Conservation (phyloP, 169 alveolate genomes). For the Plasmodium ovale region DNA sequence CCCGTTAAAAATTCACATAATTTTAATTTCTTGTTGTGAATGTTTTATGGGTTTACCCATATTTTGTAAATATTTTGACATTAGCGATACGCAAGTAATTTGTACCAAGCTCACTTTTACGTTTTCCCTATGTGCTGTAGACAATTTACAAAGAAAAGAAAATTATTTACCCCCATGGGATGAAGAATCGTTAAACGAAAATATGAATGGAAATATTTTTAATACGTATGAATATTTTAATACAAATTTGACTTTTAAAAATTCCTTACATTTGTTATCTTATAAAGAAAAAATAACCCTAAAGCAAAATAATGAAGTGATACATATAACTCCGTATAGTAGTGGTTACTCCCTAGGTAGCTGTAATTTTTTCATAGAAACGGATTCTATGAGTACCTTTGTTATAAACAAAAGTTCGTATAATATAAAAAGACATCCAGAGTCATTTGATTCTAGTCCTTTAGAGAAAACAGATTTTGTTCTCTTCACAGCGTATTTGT, state of each 20-base stretch:
- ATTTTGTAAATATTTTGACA: slow-evolving; percentile 65
- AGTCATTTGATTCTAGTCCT: slow-evolving; percentile 22
- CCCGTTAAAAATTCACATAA: slow-evolving; percentile 72
- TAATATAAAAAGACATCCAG: slow-evolving; percentile 61
- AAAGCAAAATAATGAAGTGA: slow-evolving; percentile 28
- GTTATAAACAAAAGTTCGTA: slow-evolving; percentile 53
- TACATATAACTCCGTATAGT: slow-evolving; percentile 30
- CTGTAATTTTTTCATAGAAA: slow-evolving; percentile 29
- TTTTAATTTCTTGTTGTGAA: slow-evolving; percentile 65
- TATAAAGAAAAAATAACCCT: slow-evolving; percentile 63
- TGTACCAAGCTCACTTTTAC: slow-evolving; percentile 47
- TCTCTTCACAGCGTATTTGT: slow-evolving; percentile 28
- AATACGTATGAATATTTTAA: slow-evolving; percentile 47
- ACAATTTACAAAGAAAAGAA: slow-evolving; percentile 54
- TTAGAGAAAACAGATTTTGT: slow-evolving; percentile 41
- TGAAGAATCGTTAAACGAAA: slow-evolving; percentile 2
- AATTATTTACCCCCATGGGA: slow-evolving; percentile 45
- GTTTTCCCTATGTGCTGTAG: slow-evolving; percentile 50
- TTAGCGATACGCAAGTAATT: slow-evolving; percentile 49
- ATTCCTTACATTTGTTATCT: slow-evolving; percentile 64
- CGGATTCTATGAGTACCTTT: slow-evolving; percentile 27
- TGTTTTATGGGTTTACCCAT: slow-evolving; percentile 74
- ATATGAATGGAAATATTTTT: background rate
- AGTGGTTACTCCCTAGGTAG: slow-evolving; percentile 74
- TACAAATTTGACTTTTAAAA: slow-evolving; percentile 23